These are phyloP conservation scores for Mercurialis annua DNA, from an alignment of 345 rosid species.

Conservation along the genomic window DNA sequence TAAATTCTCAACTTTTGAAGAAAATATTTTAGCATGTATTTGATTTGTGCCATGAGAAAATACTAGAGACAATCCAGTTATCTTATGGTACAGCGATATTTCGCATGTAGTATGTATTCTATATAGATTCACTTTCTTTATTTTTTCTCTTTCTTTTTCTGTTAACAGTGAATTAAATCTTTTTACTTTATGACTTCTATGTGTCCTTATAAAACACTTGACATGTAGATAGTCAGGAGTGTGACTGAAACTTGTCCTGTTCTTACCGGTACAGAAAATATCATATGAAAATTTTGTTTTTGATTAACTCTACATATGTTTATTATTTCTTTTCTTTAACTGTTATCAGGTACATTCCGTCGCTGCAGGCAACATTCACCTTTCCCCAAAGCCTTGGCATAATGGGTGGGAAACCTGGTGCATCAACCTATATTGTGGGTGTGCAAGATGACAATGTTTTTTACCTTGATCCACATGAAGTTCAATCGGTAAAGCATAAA, in stretches of 20 bases:
- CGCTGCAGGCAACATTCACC: conserved; percentile 64
- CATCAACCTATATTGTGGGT: conserved; percentile 86
- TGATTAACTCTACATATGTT: neutral
- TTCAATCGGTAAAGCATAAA: conserved; percentile 53
- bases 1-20: neutral
- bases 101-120: neutral
- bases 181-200: neutral
- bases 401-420: conserved; percentile 90
- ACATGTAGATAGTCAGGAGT: neutral
- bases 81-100: neutral
- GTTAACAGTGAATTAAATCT: too few species aligned
- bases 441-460: conserved; percentile 77
- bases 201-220: neutral
- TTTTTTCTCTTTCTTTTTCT: too few species aligned
- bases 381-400: conserved; percentile 93
- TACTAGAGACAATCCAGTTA: neutral
- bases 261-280: neutral
- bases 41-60: neutral
- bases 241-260: neutral
- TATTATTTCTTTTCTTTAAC: conserved; percentile 16
- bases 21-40: neutral
- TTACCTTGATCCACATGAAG: conserved; percentile 93
- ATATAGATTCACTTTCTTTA: neutral
- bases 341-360: conserved; percentile 69
- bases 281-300: neutral